Evolutionary conservation across 2,329 filamentous ascomycete species (phyloP), one percentile per base, ranked within the genome.

Genomic region (Akanthomyces muscarius): DNA sequence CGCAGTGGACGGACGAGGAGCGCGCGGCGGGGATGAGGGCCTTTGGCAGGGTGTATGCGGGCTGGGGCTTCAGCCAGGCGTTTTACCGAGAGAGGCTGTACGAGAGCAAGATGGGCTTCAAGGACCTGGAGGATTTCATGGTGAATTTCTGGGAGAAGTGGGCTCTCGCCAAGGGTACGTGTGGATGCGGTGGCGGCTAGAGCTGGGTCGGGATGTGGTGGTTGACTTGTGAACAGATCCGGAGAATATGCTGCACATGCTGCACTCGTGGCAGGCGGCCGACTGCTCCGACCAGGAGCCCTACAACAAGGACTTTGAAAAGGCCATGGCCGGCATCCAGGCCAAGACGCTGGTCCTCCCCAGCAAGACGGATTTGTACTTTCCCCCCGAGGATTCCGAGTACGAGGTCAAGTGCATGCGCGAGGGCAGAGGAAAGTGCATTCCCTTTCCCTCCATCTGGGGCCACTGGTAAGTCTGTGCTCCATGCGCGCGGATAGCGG

Each of bases 41-140:
- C 0, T 83, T 94, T 63, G 89, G 83, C 0, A 81, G 89, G 51
- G 90, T 87, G 0, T 95, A 95, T 73, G 89, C 90, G 1, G 90
- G 90, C 0, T 95, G 86, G 90, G 90, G 91, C 0, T 90, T 94
- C 69, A 89, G 86, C 58, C 90, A 93, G 69, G 82, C 89, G 0
- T 94, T 93, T 69, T 94, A 94, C 69, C 82, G 90, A 1, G 79
- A 91, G 67, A 87, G 82, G 71, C 64, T 91, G n/a, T 88, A 88
- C 71, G 84, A 90, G 71, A 86, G 74, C 1, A 77, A 71, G 0
- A 80, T 92, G 10, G 87, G 88, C 0, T 91, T 82, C 69, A 86
- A 86, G 66, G 79, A 85, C 61, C 78, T 93, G 2, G 89, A 92
- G 65, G 86, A 90, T 60, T 94, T 92, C 65, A 84, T 94, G 80